Evolutionary conservation across 306 rosid genomes (phyloP).

Genomic region (Vicia sativa): DNA sequence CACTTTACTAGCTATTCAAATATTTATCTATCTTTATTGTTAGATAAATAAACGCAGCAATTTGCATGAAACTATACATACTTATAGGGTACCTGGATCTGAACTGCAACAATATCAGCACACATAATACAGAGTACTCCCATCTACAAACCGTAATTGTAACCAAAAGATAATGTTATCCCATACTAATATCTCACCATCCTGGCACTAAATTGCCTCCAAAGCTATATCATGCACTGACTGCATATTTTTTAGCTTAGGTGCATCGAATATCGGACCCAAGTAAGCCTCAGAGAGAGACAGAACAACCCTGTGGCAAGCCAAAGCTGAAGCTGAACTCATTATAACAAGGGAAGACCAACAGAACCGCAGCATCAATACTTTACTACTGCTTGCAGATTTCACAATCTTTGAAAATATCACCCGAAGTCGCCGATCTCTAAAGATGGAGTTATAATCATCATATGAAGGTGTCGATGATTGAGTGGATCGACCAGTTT

Average conservation of each 20-base stretch:
- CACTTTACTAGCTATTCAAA: too few relatives aligned
- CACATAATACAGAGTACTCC: constrained; percentile 31
- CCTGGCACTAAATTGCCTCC: constrained; percentile 36
- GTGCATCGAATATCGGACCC: constrained; percentile 52
- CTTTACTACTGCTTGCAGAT: constrained; percentile 64
- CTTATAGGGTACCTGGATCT: too few relatives aligned
- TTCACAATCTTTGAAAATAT: constrained; percentile 61
- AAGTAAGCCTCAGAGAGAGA: constrained; percentile 70
- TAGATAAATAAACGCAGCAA: constrained; percentile 14
- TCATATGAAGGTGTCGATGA: constrained; percentile 48
- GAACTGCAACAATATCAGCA: constrained; percentile 17
- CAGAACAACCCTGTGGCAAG: constrained; percentile 65
- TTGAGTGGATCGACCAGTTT: constrained; percentile 51
- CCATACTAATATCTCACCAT: constrained; percentile 34
- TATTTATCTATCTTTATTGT: constrained; percentile 31
- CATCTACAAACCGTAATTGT: not conserved
- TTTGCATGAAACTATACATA: constrained; percentile 44
- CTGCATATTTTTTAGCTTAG: constrained; percentile 67
- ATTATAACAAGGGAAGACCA: constrained; percentile 66
- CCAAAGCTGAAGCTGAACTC: constrained; percentile 65
- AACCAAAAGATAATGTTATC: constrained; percentile 23
- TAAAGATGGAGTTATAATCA: constrained; percentile 58
- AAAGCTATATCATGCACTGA: constrained; percentile 52
- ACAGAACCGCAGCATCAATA: constrained; percentile 63
- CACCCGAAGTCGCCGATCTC: constrained; percentile 75